phyloP scores from a whole-genome alignment of 352 stramenopile genomes.

The Peronospora tabacina region DNA sequence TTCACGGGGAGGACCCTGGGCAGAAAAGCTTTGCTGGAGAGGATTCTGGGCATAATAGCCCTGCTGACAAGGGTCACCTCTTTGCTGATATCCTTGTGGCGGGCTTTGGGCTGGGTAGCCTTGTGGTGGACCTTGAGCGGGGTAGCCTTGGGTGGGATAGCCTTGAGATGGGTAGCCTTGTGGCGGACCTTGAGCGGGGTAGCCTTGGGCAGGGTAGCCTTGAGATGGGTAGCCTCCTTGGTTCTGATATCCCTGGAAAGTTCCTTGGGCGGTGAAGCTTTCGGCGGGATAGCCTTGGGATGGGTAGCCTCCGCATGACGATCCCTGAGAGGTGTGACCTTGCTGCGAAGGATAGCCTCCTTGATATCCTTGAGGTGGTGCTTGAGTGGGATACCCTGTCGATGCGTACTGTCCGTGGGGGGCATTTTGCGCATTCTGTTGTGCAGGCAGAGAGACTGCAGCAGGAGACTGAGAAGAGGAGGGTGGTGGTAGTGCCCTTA shows the following conservation, averaged over 20 bases:
- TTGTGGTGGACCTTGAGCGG: constrained; percentile 15
- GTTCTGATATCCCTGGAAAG: constrained; percentile 14
- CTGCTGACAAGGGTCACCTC: constrained; percentile 16
- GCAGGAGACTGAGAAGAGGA: constrained; percentile 13
- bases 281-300: constrained; percentile 16
- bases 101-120: too few species aligned
- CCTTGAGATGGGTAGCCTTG: constrained; percentile 5
- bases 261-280: constrained; percentile 18
- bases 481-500: constrained; percentile 4
- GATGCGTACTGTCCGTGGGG: constrained; percentile 22
- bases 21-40: constrained; percentile 12
- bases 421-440: constrained; percentile 13
- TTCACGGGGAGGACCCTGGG: constrained; percentile 16
- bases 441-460: constrained; percentile 8
- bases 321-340: too few species aligned
- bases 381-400: constrained; percentile 23
- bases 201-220: constrained; percentile 8
- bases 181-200: too few species aligned
- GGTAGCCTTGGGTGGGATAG: constrained; percentile 18
- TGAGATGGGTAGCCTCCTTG: neutral
- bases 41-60: constrained; percentile 15
- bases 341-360: constrained; percentile 9
- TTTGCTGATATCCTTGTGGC: constrained; percentile 14
- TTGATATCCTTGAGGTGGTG: constrained; percentile 17
- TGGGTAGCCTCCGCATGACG: constrained; percentile 7